These are phyloP conservation scores for Metschnikowia lunata DNA, from an alignment of 805 yeast species.

Conservation along the genomic window DNA sequence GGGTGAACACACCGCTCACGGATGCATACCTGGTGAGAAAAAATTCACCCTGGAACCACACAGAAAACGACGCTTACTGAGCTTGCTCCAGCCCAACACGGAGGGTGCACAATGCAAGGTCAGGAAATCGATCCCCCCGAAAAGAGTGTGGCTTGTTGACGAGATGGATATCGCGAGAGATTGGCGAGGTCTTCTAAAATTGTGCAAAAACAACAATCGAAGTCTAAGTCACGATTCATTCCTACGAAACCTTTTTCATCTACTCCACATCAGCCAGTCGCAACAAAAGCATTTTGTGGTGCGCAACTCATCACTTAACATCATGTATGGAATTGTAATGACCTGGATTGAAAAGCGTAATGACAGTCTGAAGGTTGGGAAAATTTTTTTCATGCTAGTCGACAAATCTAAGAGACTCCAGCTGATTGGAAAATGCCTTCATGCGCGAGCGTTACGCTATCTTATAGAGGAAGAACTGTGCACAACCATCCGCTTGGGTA, in stretches of 20 bases:
- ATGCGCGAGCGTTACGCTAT: constrained; percentile 49
- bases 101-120: constrained; percentile 3
- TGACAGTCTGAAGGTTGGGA: constrained; percentile 28
- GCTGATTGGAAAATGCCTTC: constrained; percentile 52
- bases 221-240: constrained; percentile 21
- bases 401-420: constrained; percentile 51
- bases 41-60: constrained; percentile 24
- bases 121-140: constrained; percentile 21
- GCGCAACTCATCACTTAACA: constrained; percentile 51
- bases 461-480: constrained; percentile 42
- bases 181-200: constrained; percentile 42
- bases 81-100: constrained; percentile 9
- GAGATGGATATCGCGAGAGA: constrained; percentile 48
- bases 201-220: constrained; percentile 37
- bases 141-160: constrained; percentile 54
- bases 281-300: constrained; percentile 50
- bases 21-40: constrained; percentile 54
- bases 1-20: constrained; percentile 50
- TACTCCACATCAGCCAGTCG: constrained; percentile 26
- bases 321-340: constrained; percentile 49
- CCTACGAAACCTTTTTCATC: constrained; percentile 27
- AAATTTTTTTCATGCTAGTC: constrained; percentile 45
- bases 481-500: constrained; percentile 37
- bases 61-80: constrained; percentile 22
- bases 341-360: constrained; percentile 45